A percentile compares a stretch with the other conserved stretches of the same genome.
Conservation (phyloP, 257 asterid genomes). For the Solanum dulcamara region DNA sequence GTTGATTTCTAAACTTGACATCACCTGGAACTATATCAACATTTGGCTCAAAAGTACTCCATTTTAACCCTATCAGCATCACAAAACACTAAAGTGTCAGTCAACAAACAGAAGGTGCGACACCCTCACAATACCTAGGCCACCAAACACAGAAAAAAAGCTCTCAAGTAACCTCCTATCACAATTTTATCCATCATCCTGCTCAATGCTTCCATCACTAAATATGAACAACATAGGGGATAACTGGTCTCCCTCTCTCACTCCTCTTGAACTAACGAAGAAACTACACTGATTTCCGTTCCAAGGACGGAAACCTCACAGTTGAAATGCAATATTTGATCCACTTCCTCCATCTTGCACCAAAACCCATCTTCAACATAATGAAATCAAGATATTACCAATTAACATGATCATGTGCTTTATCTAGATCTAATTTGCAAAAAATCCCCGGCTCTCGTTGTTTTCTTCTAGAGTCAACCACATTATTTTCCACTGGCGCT, state of each 20-base stretch:
- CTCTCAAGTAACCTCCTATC: background rate
- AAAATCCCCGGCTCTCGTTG: background rate
- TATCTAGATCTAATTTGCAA: background rate
- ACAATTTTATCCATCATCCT: background rate
- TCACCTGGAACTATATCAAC: background rate
- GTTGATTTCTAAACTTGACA: background rate
- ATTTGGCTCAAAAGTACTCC: background rate
- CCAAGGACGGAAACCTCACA: background rate
- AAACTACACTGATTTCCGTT: background rate
- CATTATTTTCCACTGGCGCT: background rate
- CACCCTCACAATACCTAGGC: background rate
- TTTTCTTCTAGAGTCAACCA: background rate
- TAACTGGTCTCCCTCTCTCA: background rate
- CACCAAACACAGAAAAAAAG: no score
- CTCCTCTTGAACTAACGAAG: background rate
- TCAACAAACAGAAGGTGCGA: background rate
- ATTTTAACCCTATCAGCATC: background rate
- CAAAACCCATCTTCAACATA: background rate
- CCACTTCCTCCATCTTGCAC: background rate
- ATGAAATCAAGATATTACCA: background rate
- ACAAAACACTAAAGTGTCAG: background rate
- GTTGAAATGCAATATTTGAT: background rate
- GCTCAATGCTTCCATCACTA: background rate
- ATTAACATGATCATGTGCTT: background rate
- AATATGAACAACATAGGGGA: background rate